These are phyloP conservation scores for Periconia sp. DNA, from an alignment of 2,329 filamentous ascomycete genomes.

Conservation along the genomic window DNA sequence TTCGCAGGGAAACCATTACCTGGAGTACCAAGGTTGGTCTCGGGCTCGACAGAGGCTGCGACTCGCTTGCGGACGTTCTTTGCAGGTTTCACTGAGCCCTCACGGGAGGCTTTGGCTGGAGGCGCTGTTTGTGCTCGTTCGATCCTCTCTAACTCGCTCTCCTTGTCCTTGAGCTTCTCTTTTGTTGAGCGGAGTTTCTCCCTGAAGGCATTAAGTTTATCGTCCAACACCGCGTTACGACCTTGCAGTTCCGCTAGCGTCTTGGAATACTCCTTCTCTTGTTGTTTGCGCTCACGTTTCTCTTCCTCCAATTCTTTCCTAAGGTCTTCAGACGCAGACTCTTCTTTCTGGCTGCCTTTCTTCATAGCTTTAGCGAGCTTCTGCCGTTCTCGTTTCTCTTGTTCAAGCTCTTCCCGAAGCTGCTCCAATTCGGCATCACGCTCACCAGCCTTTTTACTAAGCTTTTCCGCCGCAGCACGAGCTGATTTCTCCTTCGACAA, in stretches of 20 bases:
- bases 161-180: slow-evolving; percentile 70
- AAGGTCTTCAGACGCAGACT: slow-evolving; percentile 50
- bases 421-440: slow-evolving; percentile 34
- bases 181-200: slow-evolving; percentile 70
- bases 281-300: slow-evolving; percentile 54
- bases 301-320: slow-evolving; percentile 54
- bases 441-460: slow-evolving; percentile 37
- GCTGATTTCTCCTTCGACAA: slow-evolving; percentile 48
- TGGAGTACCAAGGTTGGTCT: slow-evolving; percentile 53
- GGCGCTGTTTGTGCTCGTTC: slow-evolving; percentile 47
- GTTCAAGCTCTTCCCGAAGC: slow-evolving; percentile 43
- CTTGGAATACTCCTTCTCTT: slow-evolving; percentile 57
- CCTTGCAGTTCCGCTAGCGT: slow-evolving; percentile 63
- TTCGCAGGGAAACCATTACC: slow-evolving; percentile 51
- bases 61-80: slow-evolving; percentile 48
- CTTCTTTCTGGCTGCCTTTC: slow-evolving; percentile 45
- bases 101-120: slow-evolving; percentile 29
- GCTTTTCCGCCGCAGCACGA: slow-evolving; percentile 34
- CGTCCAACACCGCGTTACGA: slow-evolving; percentile 66
- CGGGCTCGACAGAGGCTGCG: slow-evolving; percentile 48
- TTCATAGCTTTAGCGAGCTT: slow-evolving; percentile 40
- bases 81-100: slow-evolving; percentile 34
- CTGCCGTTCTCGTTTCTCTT: slow-evolving; percentile 42
- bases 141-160: slow-evolving; percentile 51
- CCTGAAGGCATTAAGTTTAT: slow-evolving; percentile 69